A percentile compares a stretch with the other conserved stretches of the same genome.
These are phyloP conservation scores for Kokia cookei DNA, from an alignment of 441 rosid genomes.

Conservation along the genomic window DNA sequence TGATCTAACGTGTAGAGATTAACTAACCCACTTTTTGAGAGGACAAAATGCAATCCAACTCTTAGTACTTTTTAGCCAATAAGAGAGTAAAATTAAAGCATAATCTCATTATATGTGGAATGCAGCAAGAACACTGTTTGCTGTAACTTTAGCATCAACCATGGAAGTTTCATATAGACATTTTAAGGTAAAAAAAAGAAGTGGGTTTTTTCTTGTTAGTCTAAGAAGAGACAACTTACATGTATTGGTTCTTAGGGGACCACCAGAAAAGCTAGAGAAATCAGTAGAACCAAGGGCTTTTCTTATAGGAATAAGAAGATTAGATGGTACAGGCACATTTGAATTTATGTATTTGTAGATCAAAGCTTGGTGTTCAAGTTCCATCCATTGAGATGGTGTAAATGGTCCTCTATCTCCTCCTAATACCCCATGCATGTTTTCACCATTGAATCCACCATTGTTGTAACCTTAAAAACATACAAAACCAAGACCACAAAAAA, in stretches of 20 bases:
- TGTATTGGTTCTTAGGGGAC: constrained; percentile 26
- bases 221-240: constrained; percentile 32
- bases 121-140: background rate
- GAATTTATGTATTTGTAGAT: constrained; percentile 63
- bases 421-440: constrained; percentile 36
- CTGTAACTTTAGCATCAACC: background rate
- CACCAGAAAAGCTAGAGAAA: constrained; percentile 14
- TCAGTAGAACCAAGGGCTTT: constrained; percentile 42
- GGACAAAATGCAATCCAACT: no score
- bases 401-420: constrained; percentile 46
- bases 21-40: no score
- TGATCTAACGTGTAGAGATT: no score
- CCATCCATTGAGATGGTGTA: constrained; percentile 69
- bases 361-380: constrained; percentile 70
- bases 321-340: constrained; percentile 53
- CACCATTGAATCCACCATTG: constrained; percentile 7
- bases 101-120: background rate
- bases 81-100: background rate
- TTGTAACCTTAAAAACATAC: background rate
- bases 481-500: background rate
- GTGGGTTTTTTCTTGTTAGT: background rate
- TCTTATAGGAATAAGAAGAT: constrained; percentile 49
- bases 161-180: background rate
- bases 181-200: background rate
- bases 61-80: background rate